These are phyloP conservation scores for Rhizoclosmatium sp. DNA, from an alignment of 192 early-diverging fungal species.

Conservation along the genomic window DNA sequence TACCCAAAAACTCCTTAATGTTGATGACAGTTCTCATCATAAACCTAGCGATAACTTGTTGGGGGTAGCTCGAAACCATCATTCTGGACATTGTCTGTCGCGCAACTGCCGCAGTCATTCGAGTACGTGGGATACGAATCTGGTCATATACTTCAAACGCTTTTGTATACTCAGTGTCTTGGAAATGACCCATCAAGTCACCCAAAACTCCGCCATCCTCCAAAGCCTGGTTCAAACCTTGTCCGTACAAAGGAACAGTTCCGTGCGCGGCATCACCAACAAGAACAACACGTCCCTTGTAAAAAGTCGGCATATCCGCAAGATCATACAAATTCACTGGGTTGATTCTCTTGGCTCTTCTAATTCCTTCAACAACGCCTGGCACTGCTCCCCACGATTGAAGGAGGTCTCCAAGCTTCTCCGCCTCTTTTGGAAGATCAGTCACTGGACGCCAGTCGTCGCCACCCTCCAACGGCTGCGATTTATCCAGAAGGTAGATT, in stretches of 20 bases:
- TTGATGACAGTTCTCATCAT: background rate
- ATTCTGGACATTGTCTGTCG: background rate
- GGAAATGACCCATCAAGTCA: conserved; percentile 8
- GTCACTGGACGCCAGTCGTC: conserved; percentile 11
- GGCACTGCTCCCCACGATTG: background rate
- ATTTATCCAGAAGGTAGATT: background rate
- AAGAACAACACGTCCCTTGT: background rate
- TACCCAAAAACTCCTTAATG: background rate
- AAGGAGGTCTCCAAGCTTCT: background rate
- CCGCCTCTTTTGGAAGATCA: conserved; percentile 6
- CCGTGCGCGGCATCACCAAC: conserved; percentile 19
- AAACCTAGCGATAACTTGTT: background rate
- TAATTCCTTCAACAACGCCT: background rate
- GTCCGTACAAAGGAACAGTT: background rate
- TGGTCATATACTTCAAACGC: conserved; percentile 4
- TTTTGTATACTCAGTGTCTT: background rate
- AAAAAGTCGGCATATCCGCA: conserved; percentile 1
- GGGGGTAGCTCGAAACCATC: background rate
- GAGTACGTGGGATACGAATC: background rate
- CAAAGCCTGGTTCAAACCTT: background rate
- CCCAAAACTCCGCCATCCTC: conserved; percentile 1
- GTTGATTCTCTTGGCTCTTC: background rate
- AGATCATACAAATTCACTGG: conserved; percentile 18
- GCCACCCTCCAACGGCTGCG: background rate
- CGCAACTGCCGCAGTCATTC: background rate